A percentile compares a stretch with the other conserved stretches of the same genome.
phyloP scores from a whole-genome alignment of 202 grass and related monocot species.

The Cymbopogon flexuosus region DNA sequence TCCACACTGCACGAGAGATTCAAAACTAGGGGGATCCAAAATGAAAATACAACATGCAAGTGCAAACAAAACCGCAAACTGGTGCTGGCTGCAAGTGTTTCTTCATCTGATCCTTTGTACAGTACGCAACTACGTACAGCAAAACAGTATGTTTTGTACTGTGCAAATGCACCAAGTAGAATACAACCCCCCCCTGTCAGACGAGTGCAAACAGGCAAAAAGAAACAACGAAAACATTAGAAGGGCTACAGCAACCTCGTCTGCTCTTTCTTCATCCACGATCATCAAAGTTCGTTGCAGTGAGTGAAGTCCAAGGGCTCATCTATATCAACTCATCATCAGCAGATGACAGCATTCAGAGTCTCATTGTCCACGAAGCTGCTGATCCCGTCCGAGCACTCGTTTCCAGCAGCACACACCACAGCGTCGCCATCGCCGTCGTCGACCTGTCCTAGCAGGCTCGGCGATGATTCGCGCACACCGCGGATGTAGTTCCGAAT shows the following conservation, averaged over 20 bases:
- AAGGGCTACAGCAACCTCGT: background rate
- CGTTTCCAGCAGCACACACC: conserved; percentile 13
- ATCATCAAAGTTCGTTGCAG: background rate
- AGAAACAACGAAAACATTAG: background rate
- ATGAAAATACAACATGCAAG: background rate
- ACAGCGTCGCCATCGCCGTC: background rate
- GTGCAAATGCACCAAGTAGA: background rate
- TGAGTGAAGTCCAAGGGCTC: background rate
- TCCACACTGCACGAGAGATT: background rate
- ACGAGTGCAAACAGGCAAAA: background rate
- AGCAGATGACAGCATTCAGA: conserved; percentile 4
- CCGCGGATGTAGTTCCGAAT: conserved; percentile 10
- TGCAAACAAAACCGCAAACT: background rate
- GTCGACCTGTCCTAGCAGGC: conserved; percentile 27
- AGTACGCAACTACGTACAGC: conserved; percentile 11
- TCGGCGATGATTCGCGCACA: conserved; percentile 24
- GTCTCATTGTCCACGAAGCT: conserved; percentile 32
- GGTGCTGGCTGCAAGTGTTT: background rate
- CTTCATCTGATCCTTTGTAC: background rate
- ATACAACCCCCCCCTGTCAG: conserved; percentile 11
- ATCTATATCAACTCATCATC: background rate
- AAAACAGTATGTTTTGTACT: background rate
- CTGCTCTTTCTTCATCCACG: background rate
- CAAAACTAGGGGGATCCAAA: background rate
- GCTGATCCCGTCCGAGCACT: conserved; percentile 35